Percentiles rank a stretch among this genome's conserved stretches.
Evolutionary conservation across 1,284 basidiomycete species (phyloP).

Genomic region (Phylloboletellus chloephorus): DNA sequence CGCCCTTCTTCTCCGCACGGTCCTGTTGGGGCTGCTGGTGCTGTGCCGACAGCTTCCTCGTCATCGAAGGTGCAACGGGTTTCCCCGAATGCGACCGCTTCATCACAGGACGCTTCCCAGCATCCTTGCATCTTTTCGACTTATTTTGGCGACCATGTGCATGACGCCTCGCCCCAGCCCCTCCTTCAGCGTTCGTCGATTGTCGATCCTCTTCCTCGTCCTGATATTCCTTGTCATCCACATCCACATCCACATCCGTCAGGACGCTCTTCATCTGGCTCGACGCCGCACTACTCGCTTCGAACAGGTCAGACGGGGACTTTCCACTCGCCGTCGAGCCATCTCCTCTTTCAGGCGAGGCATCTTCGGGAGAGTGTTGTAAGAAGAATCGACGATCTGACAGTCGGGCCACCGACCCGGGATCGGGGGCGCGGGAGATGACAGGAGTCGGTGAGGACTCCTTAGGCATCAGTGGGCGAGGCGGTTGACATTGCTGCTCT

Average conservation of each 20-base stretch:
- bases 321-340: conserved; percentile 29
- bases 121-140: conserved; percentile 33
- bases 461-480: conserved; percentile 1
- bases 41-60: conserved; percentile 26
- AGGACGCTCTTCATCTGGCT: conserved; percentile 34
- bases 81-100: conserved; percentile 30
- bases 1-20: conserved; percentile 24
- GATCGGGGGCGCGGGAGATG: conserved; percentile 20
- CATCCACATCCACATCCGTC: conserved; percentile 21
- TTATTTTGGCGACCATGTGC: conserved; percentile 17
- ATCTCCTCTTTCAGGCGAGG: conserved; percentile 31
- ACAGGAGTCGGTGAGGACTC: conserved; percentile 7
- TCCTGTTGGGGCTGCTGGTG: conserved; percentile 16
- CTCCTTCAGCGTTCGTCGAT: conserved; percentile 17
- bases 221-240: conserved; percentile 15
- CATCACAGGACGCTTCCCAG: conserved; percentile 21
- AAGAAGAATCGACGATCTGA: conserved; percentile 43
- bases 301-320: conserved; percentile 30
- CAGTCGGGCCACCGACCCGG: conserved; percentile 16
- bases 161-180: conserved; percentile 9
- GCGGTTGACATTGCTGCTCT: conserved; percentile 4
- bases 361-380: conserved; percentile 39
- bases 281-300: conserved; percentile 35
- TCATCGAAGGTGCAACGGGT: conserved; percentile 25
- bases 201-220: conserved; percentile 19